Evolutionary conservation across 225 moss, liverwort and hornwort genomes (phyloP).

Genomic region (Pleurozium schreberi): DNA sequence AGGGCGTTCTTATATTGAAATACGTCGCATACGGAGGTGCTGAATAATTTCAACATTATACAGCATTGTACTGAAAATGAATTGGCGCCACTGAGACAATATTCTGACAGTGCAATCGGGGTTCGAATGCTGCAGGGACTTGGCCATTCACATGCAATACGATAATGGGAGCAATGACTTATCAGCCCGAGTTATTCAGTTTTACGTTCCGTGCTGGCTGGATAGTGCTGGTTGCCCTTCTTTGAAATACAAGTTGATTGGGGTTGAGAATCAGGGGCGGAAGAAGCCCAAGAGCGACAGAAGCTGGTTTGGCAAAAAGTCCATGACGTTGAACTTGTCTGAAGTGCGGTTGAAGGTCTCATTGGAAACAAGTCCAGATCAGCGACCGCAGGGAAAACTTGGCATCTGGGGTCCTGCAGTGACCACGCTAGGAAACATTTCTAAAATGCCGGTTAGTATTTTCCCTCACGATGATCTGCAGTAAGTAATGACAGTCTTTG

Average conservation of each 20-base stretch:
- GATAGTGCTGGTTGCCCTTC: constrained; percentile 62
- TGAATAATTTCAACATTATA: neutral
- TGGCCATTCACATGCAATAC: constrained; percentile 71
- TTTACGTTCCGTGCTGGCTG: constrained; percentile 87
- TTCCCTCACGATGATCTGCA: neutral
- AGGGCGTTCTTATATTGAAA: neutral
- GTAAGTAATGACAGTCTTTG: neutral
- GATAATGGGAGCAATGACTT: constrained; percentile 56
- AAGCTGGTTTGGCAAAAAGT: constrained; percentile 37
- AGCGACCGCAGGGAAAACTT: constrained; percentile 84
- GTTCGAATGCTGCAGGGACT: constrained; percentile 30
- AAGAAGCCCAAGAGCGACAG: constrained; percentile 25
- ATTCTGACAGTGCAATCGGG: neutral
- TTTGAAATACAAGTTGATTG: constrained; percentile 48
- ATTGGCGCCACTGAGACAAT: neutral
- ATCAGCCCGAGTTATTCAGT: constrained; percentile 65
- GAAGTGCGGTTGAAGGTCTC: constrained; percentile 73
- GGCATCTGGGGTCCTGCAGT: constrained; percentile 94
- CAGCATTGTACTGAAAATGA: neutral
- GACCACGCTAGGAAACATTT: constrained; percentile 79
- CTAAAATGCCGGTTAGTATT: constrained; percentile 83
- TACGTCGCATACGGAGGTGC: neutral
- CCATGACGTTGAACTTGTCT: constrained; percentile 53
- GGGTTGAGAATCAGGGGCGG: constrained; percentile 14
- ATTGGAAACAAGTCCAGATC: constrained; percentile 70